Evolutionary conservation across 2,329 filamentous ascomycete genomes (phyloP), one percentile per base, ranked within the genome.

Genomic region (Graphilbum sp.): DNA sequence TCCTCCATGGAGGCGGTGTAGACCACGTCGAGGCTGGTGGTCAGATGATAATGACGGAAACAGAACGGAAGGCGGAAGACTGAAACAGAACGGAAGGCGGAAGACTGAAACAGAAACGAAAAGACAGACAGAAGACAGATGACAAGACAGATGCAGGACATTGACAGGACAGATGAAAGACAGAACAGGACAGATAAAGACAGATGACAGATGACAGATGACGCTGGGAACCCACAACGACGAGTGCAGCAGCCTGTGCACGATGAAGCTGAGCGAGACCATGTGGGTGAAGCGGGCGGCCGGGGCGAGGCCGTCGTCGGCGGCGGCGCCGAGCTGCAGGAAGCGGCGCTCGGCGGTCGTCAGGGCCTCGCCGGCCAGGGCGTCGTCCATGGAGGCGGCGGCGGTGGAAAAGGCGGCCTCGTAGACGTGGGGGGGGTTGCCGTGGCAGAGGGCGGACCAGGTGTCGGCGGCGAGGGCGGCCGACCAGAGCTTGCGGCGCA

Each of bases 401-500:
- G 50, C 41, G 0, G 63, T 66, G 34, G 55, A 58, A 38, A 60
- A 66, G 0, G 62, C 60, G 3, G 50, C 52, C 3, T 45, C 43
- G 35, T 54, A 53, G 20, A 66, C 59, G 43, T 64, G 62, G 2
- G 62, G 60, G 4, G 63, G 61, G 35, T 64, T 64, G 1, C 63
- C 63, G 40, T 66, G 62, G 29, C 58, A 60, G 21, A 64, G 52
- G 2, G 61, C 54, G 2, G 62, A 58, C 63, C 63, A 66, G 21
- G 55, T 55, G 39, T 66, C 63, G 1, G 56, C 52, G 4, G 56
- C 45, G 33, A 57, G 62, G 0, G 55, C 54, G 0, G 57, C 59
- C 62, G 62, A 66, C 62, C 62, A 66, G 4, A 66, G 45, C 45
- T 61, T 63, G 42, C 51, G 59, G 7, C 61, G 53, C 18, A 64